phyloP scores from a whole-genome alignment of 2,329 filamentous ascomycete genomes.

The Aspergillus sp. region DNA sequence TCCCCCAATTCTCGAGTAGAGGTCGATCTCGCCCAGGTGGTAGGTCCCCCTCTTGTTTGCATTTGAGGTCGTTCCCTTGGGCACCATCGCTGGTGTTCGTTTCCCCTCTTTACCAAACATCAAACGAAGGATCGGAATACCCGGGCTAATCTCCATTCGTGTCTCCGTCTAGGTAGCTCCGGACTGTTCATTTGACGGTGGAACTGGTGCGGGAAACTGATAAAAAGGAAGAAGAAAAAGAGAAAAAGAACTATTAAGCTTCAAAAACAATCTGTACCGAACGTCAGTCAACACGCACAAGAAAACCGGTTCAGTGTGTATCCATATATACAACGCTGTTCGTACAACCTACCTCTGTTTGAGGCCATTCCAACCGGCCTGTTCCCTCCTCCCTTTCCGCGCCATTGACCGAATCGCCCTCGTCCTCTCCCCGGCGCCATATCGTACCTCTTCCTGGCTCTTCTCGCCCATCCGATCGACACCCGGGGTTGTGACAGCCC shows the following conservation, averaged over 20 bases:
- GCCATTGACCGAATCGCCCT: slow-evolving; percentile 1
- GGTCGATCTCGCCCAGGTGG: slow-evolving; percentile 2
- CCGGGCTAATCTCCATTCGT: not conserved
- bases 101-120: not conserved
- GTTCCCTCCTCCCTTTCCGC: not conserved
- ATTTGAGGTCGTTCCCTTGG: not conserved
- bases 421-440: not conserved
- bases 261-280: too few species aligned
- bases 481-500: slow-evolving; percentile 17
- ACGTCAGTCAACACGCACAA: not conserved
- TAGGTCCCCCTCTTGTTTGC: slow-evolving; percentile 3
- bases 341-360: not conserved
- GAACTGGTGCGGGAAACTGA: too few species aligned
- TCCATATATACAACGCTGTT: not conserved
- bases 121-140: not conserved
- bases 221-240: too few species aligned
- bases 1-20: not conserved
- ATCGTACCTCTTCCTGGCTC: not conserved
- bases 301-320: not conserved
- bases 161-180: slow-evolving; percentile 4
- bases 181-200: not conserved
- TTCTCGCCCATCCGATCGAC: not conserved
- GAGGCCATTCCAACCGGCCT: not conserved
- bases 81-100: not conserved
- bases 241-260: too few species aligned